Base-by-base conservation (phyloP, 169 alveolate genomes). In the Plasmodium vinckei region DNA sequence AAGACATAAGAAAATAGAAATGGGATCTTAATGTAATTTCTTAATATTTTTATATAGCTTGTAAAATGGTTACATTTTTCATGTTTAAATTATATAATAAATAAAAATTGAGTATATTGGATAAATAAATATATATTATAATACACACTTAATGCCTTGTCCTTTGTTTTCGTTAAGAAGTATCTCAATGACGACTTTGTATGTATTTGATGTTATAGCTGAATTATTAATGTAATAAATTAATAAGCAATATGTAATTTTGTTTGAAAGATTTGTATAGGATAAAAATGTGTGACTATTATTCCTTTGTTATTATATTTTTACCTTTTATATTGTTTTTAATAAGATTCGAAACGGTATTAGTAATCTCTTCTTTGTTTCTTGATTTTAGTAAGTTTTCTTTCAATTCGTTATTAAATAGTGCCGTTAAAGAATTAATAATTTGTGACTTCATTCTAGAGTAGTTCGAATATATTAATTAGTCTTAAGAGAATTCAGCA, bases 181-280 rank as follows among this genome's bases (percentile, higher is more conserved):
- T 63, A 77, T 64, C 53, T 77, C 88, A 61, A 77, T 75, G 33
- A 77, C 46, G 17, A 77, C 65, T 77, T 77, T 77, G 53, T 77
- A 77, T 47, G 49, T 46, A 42, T 77, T 64, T 63, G 73, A 44
- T 23, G 88, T 77, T 77, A 77, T 63, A 25, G 42, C 88, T 77
- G 68, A 23, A 56, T 10, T 49, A 42, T 77, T 63, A 15, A 56
- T 77, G 54, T 19, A 53, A 33, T 33, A 33, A 33, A 33, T 1
- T 33, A 33, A 5, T 5, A 33, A 33, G 42, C 42, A 33, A 33
- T 7, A 33, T 33, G 42, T 33, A 4, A 33, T 33, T 33, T 33
- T 33, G 0, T 33, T 33, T 33, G 42, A 13, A 46, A 9, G 23
- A n/a, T 9, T 42, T 6, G 21, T 46, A 27, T 47, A 27, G 57